These are phyloP conservation scores for Phytopythium montanum DNA, from an alignment of 352 stramenopile genomes.

Conservation along the genomic window DNA sequence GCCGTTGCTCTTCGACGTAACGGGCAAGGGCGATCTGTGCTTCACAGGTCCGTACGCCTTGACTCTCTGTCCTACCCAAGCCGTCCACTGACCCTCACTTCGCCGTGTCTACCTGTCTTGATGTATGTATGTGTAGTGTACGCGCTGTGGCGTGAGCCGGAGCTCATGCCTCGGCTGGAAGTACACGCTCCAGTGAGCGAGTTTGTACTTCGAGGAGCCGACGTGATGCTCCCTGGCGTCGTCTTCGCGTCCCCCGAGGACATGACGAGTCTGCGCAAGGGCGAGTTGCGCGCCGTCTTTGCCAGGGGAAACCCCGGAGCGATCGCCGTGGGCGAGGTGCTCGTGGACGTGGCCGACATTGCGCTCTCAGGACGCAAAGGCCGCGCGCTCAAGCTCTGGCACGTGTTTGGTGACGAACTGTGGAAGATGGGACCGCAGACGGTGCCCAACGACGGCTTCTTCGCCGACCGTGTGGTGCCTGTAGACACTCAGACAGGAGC, in stretches of 20 bases:
- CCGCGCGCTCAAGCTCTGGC: constrained; percentile 61
- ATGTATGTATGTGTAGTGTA: constrained; percentile 32
- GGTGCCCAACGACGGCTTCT: constrained; percentile 63
- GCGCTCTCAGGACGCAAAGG: constrained; percentile 57
- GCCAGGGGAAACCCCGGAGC: constrained; percentile 70
- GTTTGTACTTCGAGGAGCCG: constrained; percentile 73
- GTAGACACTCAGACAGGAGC: constrained; percentile 10
- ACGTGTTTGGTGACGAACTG: constrained; percentile 70
- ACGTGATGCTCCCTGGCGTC: constrained; percentile 84
- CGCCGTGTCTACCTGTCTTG: too few species aligned
- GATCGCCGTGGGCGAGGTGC: constrained; percentile 74
- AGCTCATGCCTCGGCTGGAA: constrained; percentile 47
- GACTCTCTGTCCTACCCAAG: not conserved
- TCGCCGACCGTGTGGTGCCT: constrained; percentile 32
- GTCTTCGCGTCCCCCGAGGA: constrained; percentile 58
- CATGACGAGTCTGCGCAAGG: constrained; percentile 50
- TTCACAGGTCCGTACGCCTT: constrained; percentile 20
- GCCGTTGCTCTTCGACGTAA: constrained; percentile 67
- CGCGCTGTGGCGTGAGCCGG: constrained; percentile 48
- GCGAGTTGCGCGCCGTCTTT: constrained; percentile 63
- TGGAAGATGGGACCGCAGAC: constrained; percentile 72
- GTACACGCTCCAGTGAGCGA: constrained; percentile 81
- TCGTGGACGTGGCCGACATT: constrained; percentile 62
- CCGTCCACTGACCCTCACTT: not conserved
- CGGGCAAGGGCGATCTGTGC: constrained; percentile 63